Base-by-base conservation (phyloP, 2,329 filamentous ascomycete species). In the Sporothrix brasiliensis region DNA sequence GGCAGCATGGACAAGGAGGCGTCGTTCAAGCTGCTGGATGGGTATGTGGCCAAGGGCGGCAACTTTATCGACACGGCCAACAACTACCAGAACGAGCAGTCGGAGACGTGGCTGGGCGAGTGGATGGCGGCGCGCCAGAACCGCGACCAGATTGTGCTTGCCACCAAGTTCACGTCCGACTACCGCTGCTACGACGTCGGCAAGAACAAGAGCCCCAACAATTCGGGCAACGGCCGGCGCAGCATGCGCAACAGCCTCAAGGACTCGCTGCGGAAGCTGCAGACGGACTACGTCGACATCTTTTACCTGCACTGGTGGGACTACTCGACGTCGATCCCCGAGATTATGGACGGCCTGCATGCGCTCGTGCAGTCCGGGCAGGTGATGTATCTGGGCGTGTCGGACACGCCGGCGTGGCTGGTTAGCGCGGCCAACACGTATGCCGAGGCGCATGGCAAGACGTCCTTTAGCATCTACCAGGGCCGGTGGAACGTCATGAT, bases 11-110 rank as follows among this genome's bases (percentile, higher is more conserved):
- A 71, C 72, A 77, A 77, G 70, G 73, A 73, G 30, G 39, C 68
- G 50, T 71, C 75, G 13, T 77, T 77, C 69, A 50, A 70, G 68
- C 72, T 77, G 14, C 74, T 77, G 13, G 75, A 77, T 58, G 72
- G 73, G 24, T 77, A 71, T 56, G 73, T 70, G 53, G 71, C 70
- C 14, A 73, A 83, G 0, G 88, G 88, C 4, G 89, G 89, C 16
- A 91, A 91, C 79, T 90, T 91, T 77, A 89, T 91, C 76, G 89
- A 91, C 77, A 90, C 87, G 0, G 79, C 85, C 74, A 87, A 85
- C 79, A 82, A 81, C 73, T 89, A 89, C 77, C 85, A 89, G 74
- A 74, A 83, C 71, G 86, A 85, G 68, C 79, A 89, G 75, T 88
- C 86, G 0, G 87, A 89, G 73, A 74, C 70, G 14, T 87, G 83